Evolutionary conservation across 192 early-diverging fungal genomes (phyloP).

Genomic region (Entomortierella chlamydospora): DNA sequence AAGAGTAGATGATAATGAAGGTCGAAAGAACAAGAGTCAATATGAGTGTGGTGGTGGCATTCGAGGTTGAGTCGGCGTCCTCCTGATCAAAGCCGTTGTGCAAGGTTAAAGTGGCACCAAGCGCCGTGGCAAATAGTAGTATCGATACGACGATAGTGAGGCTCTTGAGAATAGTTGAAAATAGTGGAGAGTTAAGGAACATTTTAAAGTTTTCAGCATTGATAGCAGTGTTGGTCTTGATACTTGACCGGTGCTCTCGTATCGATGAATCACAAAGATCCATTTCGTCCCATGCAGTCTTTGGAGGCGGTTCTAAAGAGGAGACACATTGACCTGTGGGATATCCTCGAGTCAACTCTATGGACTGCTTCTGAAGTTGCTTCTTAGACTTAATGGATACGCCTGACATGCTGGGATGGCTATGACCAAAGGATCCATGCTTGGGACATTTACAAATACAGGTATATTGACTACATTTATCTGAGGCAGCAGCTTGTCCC

Average conservation of each 20-base stretch:
- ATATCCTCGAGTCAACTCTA: constrained; percentile 25
- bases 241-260: constrained; percentile 4
- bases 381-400: constrained; percentile 6
- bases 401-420: neutral
- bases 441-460: constrained; percentile 22
- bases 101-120: constrained; percentile 16
- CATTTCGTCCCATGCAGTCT: constrained; percentile 24
- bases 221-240: constrained; percentile 28
- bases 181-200: constrained; percentile 31
- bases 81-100: neutral
- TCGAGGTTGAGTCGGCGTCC: neutral
- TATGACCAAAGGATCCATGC: neutral
- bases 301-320: constrained; percentile 15
- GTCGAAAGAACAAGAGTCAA: constrained; percentile 25
- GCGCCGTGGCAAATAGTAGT: constrained; percentile 16
- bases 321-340: constrained; percentile 28
- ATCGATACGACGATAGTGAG: constrained; percentile 15
- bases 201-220: constrained; percentile 25
- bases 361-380: constrained; percentile 6
- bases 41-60: constrained; percentile 12
- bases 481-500: neutral
- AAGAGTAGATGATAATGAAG: constrained; percentile 30
- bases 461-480: neutral
- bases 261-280: neutral
- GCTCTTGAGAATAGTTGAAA: constrained; percentile 35